Conservation (phyloP, 768 basidiomycete species). For the Trametes sanguinea region DNA sequence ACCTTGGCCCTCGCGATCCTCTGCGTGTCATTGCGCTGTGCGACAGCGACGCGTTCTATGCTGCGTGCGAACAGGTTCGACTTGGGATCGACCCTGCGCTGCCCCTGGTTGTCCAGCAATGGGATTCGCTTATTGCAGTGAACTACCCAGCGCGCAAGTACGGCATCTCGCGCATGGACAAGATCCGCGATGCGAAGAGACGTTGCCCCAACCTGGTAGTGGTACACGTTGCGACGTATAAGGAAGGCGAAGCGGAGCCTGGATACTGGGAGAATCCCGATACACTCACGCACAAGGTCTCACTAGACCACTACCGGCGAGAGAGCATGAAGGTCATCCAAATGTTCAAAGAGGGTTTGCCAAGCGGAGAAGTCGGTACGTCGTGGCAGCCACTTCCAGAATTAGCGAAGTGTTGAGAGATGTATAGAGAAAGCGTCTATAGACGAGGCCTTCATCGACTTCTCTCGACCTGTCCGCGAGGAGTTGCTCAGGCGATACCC, state of each 20-base stretch:
- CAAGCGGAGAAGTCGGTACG: constrained; percentile 81
- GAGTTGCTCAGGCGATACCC: constrained; percentile 75
- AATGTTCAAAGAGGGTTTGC: constrained; percentile 78
- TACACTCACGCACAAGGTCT: constrained; percentile 92
- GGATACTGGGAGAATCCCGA: constrained; percentile 92
- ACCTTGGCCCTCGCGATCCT: constrained; percentile 71
- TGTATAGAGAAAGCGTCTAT: constrained; percentile 87
- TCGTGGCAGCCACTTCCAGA: not conserved
- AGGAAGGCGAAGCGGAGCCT: constrained; percentile 82
- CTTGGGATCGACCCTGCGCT: constrained; percentile 60
- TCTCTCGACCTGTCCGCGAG: constrained; percentile 79
- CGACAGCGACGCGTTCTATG: constrained; percentile 88
- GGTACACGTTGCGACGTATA: constrained; percentile 95
- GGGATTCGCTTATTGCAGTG: constrained; percentile 89
- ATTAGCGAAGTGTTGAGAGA: not conserved
- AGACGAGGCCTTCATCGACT: constrained; percentile 95
- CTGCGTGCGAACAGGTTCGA: constrained; percentile 83
- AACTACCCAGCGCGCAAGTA: constrained; percentile 93
- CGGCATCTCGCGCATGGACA: constrained; percentile 92
- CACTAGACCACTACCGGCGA: constrained; percentile 87
- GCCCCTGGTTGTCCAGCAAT: constrained; percentile 85
- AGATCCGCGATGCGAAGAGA: constrained; percentile 77
- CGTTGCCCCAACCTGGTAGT: constrained; percentile 82
- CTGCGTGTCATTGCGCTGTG: constrained; percentile 86
- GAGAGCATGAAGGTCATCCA: constrained; percentile 87